Conservation (phyloP, 306 rosid species). For the Begonia loranthoides region DNA sequence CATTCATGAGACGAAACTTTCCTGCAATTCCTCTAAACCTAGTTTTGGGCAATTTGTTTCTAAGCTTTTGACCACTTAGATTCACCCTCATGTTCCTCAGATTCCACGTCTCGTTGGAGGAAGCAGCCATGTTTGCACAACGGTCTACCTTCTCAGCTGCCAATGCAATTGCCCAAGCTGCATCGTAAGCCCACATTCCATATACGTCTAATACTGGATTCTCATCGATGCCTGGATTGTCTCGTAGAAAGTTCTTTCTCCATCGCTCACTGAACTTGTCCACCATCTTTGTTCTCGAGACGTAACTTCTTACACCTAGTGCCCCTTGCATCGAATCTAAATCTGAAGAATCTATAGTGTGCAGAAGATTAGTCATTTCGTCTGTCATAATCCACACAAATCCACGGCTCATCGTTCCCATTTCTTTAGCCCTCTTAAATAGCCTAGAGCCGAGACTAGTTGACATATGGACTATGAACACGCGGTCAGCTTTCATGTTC, state of each 20-base stretch:
- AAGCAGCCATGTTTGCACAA: too few species aligned
- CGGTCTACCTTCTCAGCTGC: conserved; percentile 4
- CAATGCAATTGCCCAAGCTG: conserved; percentile 12
- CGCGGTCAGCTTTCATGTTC: background rate
- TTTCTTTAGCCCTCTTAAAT: conserved; percentile 10
- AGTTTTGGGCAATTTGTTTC: background rate
- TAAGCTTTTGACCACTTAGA: conserved; percentile 4
- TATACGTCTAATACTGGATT: conserved; percentile 8
- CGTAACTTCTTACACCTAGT: conserved; percentile 16
- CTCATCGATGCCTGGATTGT: background rate
- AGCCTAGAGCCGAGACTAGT: conserved; percentile 9
- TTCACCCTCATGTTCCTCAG: background rate
- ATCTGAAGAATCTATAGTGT: conserved; percentile 1
- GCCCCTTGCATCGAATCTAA: conserved; percentile 28
- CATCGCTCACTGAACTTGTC: conserved; percentile 10
- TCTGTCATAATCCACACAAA: conserved; percentile 16
- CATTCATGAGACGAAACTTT: conserved; percentile 2
- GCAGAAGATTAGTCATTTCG: conserved; percentile 9
- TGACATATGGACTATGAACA: conserved; percentile 24
- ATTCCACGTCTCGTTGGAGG: background rate
- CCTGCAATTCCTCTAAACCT: conserved; percentile 11
- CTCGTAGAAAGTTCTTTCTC: conserved; percentile 1
- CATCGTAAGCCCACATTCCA: conserved; percentile 32
- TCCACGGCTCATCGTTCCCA: conserved; percentile 11
- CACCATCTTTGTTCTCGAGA: conserved; percentile 5